These are phyloP conservation scores for Amylocarpus encephaloides DNA, from an alignment of 2,329 filamentous ascomycete species.

Conservation along the genomic window DNA sequence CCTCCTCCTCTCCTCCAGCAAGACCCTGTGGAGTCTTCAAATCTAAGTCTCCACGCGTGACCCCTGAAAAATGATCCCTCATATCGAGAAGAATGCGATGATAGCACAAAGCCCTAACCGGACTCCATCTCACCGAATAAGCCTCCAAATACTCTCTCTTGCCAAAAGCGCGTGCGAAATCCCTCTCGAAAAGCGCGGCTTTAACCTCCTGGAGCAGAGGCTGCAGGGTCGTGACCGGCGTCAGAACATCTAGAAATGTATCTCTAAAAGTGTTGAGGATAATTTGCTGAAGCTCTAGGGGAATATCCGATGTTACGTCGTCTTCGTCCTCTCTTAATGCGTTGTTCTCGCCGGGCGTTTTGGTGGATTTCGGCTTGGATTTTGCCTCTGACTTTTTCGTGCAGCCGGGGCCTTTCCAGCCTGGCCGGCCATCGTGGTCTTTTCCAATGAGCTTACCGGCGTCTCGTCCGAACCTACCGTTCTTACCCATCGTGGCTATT, in stretches of 20 bases:
- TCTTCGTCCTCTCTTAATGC: not conserved
- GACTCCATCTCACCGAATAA: constrained; percentile 89
- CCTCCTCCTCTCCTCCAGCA: not conserved
- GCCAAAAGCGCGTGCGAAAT: constrained; percentile 77
- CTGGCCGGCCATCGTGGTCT: constrained; percentile 15
- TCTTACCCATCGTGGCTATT: constrained; percentile 21
- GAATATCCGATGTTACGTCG: constrained; percentile 28
- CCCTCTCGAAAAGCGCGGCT: constrained; percentile 74
- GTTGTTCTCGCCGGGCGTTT: constrained; percentile 6
- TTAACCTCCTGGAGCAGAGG: constrained; percentile 74
- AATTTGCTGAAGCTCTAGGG: constrained; percentile 56
- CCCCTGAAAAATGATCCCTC: constrained; percentile 16
- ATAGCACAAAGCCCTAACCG: constrained; percentile 78
- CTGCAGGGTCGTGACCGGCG: constrained; percentile 39
- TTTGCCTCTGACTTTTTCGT: constrained; percentile 21
- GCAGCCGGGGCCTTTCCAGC: constrained; percentile 26
- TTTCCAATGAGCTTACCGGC: constrained; percentile 26
- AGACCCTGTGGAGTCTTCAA: not conserved
- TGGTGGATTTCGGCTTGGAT: constrained; percentile 9
- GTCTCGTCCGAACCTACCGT: constrained; percentile 20
- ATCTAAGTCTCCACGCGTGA: not conserved
- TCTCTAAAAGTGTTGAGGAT: constrained; percentile 68
- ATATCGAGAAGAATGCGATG: constrained; percentile 44
- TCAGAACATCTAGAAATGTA: constrained; percentile 50
- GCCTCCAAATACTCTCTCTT: constrained; percentile 64